Evolutionary conservation across 2,329 filamentous ascomycete genomes (phyloP).

Genomic region (Leptographium lundbergii): DNA sequence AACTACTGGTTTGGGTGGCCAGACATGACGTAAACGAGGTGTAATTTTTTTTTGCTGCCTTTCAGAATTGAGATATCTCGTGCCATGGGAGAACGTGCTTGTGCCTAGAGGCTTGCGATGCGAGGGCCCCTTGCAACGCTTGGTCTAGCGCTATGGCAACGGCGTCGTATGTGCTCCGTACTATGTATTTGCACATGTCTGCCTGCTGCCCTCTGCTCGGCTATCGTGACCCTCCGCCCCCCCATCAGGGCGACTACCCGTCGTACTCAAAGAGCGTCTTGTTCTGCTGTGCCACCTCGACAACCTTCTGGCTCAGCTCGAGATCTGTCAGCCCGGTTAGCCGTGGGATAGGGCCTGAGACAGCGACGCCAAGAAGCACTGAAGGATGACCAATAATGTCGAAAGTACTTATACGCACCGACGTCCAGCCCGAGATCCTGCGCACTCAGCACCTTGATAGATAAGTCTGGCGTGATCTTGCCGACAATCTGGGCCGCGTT

Average conservation of each 20-base stretch:
- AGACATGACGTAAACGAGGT: too few relatives aligned
- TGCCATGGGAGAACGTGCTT: too few relatives aligned
- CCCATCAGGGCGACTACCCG: not conserved
- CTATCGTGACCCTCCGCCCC: too few relatives aligned
- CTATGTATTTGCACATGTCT: too few relatives aligned
- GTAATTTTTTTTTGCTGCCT: too few relatives aligned
- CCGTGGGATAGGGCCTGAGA: not conserved
- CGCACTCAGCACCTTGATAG: constrained; percentile 56
- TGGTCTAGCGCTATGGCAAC: too few relatives aligned
- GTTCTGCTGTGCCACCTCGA: constrained; percentile 10
- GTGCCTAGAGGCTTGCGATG: too few relatives aligned
- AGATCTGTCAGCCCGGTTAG: constrained; percentile 7
- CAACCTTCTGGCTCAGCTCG: constrained; percentile 10
- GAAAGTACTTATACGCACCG: constrained; percentile 36
- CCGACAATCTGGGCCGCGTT: constrained; percentile 68
- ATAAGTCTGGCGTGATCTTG: constrained; percentile 63
- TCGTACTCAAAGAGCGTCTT: constrained; percentile 5
- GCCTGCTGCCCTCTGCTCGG: not conserved
- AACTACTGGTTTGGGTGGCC: too few relatives aligned
- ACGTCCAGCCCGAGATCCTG: constrained; percentile 57
- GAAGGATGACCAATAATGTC: not conserved
- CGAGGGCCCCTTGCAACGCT: too few relatives aligned
- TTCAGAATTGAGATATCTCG: too few relatives aligned
- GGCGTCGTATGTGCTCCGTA: too few relatives aligned
- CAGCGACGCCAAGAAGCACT: not conserved